A percentile compares a stretch with the other conserved stretches of the same genome.
These are phyloP conservation scores for Diophrys sp. DNA, from an alignment of 73 alveolate species.

Conservation along the genomic window DNA sequence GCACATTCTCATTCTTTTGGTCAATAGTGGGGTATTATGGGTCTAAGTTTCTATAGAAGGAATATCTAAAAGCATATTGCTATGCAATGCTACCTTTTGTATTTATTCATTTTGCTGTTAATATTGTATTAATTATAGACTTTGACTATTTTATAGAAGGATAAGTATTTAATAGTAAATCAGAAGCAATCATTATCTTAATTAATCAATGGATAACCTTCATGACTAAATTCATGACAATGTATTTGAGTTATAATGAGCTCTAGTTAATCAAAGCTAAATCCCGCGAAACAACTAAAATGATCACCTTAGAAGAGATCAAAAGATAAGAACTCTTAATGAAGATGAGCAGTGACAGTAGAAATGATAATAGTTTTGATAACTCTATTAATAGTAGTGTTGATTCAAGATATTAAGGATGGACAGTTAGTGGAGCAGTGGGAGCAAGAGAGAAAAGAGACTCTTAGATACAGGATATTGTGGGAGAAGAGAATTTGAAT, in stretches of 20 bases:
- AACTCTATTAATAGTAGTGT: background rate
- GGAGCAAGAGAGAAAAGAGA: background rate
- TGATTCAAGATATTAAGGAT: background rate
- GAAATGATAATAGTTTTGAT: background rate
- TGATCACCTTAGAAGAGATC: background rate
- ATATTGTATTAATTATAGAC: background rate
- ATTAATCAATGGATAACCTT: background rate
- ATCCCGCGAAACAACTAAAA: background rate
- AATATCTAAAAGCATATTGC: background rate
- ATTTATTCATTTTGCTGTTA: background rate
- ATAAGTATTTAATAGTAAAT: background rate
- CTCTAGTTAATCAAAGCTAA: too few relatives aligned
- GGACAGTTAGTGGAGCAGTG: background rate
- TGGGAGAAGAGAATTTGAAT: background rate
- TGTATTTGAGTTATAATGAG: background rate
- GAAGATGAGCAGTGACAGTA: background rate
- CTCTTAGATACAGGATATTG: background rate
- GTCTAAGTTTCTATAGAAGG: background rate
- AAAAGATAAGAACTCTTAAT: too few relatives aligned
- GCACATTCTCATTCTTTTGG: background rate
- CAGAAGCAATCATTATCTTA: background rate
- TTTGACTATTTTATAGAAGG: background rate
- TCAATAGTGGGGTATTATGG: background rate
- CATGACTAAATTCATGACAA: background rate
- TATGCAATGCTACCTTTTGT: background rate